Conservation (phyloP, 1,284 basidiomycete species). For the Cronartium quercuum region DNA sequence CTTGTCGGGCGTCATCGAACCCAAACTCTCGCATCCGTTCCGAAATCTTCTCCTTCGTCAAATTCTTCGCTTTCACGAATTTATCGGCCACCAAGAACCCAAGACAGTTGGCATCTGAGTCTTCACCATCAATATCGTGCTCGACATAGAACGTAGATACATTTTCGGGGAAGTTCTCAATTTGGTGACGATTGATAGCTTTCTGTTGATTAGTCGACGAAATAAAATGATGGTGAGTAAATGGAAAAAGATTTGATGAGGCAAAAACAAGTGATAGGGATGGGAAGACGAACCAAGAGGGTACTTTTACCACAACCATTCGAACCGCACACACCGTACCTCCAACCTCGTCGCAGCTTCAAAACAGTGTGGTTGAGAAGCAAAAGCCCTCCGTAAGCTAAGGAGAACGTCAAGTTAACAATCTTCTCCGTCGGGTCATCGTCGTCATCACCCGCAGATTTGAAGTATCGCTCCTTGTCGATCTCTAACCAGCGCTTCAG, state of each 20-base stretch:
- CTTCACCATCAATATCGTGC: conserved; percentile 49
- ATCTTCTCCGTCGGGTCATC: conserved; percentile 64
- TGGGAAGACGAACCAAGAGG: conserved; percentile 60
- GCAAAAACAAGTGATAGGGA: conserved; percentile 6
- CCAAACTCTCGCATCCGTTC: conserved; percentile 77
- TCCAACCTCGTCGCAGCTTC: conserved; percentile 78
- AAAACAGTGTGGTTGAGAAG: conserved; percentile 91
- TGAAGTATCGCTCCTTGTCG: conserved; percentile 58
- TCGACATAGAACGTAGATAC: conserved; percentile 49
- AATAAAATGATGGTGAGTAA: background rate
- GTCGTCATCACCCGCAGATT: conserved; percentile 62
- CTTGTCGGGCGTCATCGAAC: conserved; percentile 80
- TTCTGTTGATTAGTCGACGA: conserved; percentile 28
- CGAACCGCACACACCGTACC: conserved; percentile 90
- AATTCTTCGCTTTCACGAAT: conserved; percentile 51
- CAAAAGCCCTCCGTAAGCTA: conserved; percentile 92
- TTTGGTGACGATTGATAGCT: conserved; percentile 48
- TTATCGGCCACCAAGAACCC: conserved; percentile 47
- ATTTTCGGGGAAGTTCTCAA: conserved; percentile 48
- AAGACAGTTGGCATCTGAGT: conserved; percentile 45
- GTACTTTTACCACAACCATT: conserved; percentile 98
- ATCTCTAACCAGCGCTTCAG: conserved; percentile 68
- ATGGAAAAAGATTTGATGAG: conserved; percentile 27
- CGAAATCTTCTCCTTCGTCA: conserved; percentile 54
- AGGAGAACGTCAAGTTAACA: conserved; percentile 86